Base-by-base conservation (phyloP, 768 basidiomycete genomes). In the Pleurotus sapidus region DNA sequence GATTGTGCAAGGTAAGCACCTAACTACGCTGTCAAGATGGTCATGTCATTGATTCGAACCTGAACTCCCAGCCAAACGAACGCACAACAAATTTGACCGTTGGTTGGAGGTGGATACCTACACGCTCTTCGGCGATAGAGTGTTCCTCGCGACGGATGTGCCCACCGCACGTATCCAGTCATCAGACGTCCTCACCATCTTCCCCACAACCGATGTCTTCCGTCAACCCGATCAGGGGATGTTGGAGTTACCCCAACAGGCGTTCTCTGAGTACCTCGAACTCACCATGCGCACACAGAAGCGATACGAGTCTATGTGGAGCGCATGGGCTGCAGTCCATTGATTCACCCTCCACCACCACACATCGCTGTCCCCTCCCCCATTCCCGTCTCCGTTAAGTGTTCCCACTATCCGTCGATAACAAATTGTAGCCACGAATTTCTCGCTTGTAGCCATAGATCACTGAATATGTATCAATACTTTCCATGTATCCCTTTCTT, bases 81-180 rank as follows among this genome's bases (percentile, higher is more conserved):
- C 80, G 2, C 86, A 87, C 68, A 73, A 67, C 42, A 73, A 74
- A 39, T 72, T 73, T 46, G 87, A 89, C 45, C 79, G 73, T 53
- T 85, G 77, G 70, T 65, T 90, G 49, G 87, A 90, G 59, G 89
- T 90, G 14, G 77, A 81, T 64, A 83, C 84, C 2, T 90, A 80
- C 64, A 67, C 75, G 1, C 86, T 84, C 0, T 87, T 90, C 58
- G 86, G 84, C 43, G 80, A 83, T 55, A 78, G 85, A 57, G 71
- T 85, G 54, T 90, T 90, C 72, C 79, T 90, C 58, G 80, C 82
- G 0, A 79, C 83, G 2, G 68, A 77, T 27, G 77, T 82, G 17
- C 84, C 86, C 6, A 74, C 77, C 58, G 86, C 87, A 2, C 86
- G 89, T 68, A 88, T 89, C 60, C 65, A 78, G 6, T 67, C 80